Percentiles rank a stretch among this genome's conserved stretches.
Evolutionary conservation across 257 asterid genomes (phyloP).

Genomic region (Solanum arcanum): DNA sequence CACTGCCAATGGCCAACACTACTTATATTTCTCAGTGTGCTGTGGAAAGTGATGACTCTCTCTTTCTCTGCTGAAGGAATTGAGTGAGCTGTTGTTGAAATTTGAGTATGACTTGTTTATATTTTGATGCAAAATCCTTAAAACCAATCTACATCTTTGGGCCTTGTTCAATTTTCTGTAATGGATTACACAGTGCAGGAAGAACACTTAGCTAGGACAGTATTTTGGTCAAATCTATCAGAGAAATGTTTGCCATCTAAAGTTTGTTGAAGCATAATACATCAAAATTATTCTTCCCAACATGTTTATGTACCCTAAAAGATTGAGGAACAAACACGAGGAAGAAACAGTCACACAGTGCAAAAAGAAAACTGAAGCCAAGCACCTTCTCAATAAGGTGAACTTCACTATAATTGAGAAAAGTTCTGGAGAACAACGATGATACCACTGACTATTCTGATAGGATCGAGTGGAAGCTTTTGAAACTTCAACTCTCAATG

Average conservation of each 20-base stretch:
- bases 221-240: neutral
- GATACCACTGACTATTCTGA: neutral
- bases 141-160: neutral
- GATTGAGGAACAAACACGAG: neutral
- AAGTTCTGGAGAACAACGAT: neutral
- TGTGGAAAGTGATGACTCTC: conserved; percentile 10
- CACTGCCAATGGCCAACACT: conserved; percentile 30
- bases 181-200: neutral
- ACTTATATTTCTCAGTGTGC: conserved; percentile 31
- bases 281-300: neutral
- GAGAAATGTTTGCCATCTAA: neutral
- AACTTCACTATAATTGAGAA: neutral
- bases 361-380: neutral
- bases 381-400: neutral
- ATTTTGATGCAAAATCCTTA: neutral
- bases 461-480: neutral
- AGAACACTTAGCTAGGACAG: neutral
- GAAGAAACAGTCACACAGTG: neutral
- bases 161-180: neutral
- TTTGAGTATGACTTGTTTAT: neutral
- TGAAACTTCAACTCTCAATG: conserved; percentile 16
- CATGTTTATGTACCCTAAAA: neutral
- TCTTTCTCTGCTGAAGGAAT: neutral
- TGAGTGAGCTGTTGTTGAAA: neutral
- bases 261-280: neutral